phyloP scores from a whole-genome alignment of 179 eudicot species.

The Beta corolliflora region DNA sequence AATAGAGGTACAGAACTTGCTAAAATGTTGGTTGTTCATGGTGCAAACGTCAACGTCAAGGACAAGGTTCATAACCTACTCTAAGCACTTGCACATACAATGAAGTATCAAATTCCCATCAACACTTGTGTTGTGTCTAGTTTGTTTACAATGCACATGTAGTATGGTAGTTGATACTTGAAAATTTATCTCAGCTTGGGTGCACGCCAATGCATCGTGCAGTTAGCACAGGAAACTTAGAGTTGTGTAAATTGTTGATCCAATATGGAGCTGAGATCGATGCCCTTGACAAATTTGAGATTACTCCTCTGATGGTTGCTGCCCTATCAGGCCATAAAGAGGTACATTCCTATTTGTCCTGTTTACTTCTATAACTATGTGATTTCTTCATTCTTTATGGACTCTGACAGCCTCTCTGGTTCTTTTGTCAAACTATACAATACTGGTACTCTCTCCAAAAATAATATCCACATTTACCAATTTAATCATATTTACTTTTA shows the following conservation, averaged over 20 bases:
- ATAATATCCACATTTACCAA: no score
- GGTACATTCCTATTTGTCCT: neutral
- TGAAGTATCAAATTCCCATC: neutral
- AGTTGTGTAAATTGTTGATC: conserved; percentile 77
- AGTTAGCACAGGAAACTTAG: conserved; percentile 83
- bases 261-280: conserved; percentile 97
- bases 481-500: no score
- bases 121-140: neutral
- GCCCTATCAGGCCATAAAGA: conserved; percentile 74
- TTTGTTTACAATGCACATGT: no score
- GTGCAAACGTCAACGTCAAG: conserved; percentile 75
- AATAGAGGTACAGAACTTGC: conserved; percentile 88
- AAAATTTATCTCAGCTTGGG: conserved; percentile 61
- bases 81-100: neutral
- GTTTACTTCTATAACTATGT: no score
- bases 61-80: conserved; percentile 63
- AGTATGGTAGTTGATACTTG: neutral
- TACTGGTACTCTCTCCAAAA: no score
- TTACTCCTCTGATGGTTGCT: conserved; percentile 91
- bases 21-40: conserved; percentile 65
- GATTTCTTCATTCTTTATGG: no score
- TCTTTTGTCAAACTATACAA: no score
- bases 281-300: conserved; percentile 71
- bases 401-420: no score
- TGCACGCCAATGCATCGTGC: conserved; percentile 98